Evolutionary conservation across 2,329 filamentous ascomycete genomes (phyloP), one percentile per base, ranked within the genome.

Genomic region (Arthroderma sp.): DNA sequence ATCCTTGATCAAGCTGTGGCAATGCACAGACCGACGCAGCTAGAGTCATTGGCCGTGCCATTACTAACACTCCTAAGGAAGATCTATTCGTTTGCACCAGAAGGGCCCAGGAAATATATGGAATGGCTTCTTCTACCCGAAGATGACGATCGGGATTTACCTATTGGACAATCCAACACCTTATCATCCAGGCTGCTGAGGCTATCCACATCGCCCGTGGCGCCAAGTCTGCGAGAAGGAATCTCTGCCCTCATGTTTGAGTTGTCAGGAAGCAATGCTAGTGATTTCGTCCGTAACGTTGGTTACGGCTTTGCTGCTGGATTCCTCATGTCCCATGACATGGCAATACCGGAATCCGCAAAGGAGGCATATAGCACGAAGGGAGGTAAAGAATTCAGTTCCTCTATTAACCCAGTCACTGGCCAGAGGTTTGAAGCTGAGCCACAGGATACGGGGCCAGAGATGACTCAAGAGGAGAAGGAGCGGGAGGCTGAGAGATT

Each of bases 241-340:
- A 82, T 94, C 43, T 84, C 83, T 0, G 73, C 81, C 29, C 71
- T 98, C 27, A 75, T 95, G 49, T 98, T 93, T 59, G 83, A 93
- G 51, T 72, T 96, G 29, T 94, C 87, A 0, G 82, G 82, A 51
- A 83, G 80, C 54, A 80, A 95, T 54, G 77, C 88, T 0, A 75
- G 74, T 10, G 82, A 73, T 29, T 91, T 95, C 56, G 83, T 96
- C 0, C 74, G 84, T 42, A 95, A 95, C 53, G 85, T 98, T 8
- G 91, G 91, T 0, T 98, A 94, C 58, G 91, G 91, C 0, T 94
- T 85, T 57, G 91, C 91, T 0, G 85, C 87, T 0, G 91, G 91
- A 0, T 94, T 91, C 59, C 68, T 98, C 10, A 82, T 88, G 66
- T 82, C 83, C 50, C 83, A 89, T 50, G 85, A 91, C 45, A 78